Evolutionary conservation across 176 grass and related monocot genomes (phyloP), one percentile per base, ranked within the genome.

Genomic region (Pontederia paniculata): DNA sequence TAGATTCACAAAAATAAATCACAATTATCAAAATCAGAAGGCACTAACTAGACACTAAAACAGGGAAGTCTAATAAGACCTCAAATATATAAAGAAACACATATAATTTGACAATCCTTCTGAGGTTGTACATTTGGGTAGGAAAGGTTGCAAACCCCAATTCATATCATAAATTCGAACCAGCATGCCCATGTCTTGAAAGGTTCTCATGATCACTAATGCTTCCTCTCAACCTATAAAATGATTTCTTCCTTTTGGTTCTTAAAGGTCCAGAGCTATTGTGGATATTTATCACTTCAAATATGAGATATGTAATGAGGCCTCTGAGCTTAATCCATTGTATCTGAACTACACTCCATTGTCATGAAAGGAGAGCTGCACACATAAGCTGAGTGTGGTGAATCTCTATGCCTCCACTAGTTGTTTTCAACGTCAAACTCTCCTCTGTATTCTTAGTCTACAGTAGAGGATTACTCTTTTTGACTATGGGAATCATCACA

Each of bases 161-260:
- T 31, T 31, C 25, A 31, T 31, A 70, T 62, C 61, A 78, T 69
- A 85, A 80, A 58, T 70, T 83, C 62, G 44, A 70, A 54, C 25
- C 14, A 3, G 63, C 73, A 78, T 55, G 52, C 57, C 75, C 63
- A 31, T 31, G 49, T 62, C 11, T 75, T 21, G 69, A 65, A 47
- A 8, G 49, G n/a, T 67, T 22, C 21, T 44, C 67, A 20, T 70
- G 67, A 31, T 70, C 54, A 3, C 67, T 59, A 10, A 50, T 49
- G 55, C 55, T 59, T 44, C 68, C 45, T 70, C 54, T 70, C 54
- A 59, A 49, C 49, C 23, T 58, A 70, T 70, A 59, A 41, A 59
- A 49, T 9, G 22, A 4, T 10, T 5, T 70, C 21, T 50, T 17
- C 44, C 21, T 47, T 23, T 70, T 70, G 16, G 23, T 59, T 50